Conservation (phyloP, 192 early-diverging fungal genomes). For the Backusella mclennaniae region DNA sequence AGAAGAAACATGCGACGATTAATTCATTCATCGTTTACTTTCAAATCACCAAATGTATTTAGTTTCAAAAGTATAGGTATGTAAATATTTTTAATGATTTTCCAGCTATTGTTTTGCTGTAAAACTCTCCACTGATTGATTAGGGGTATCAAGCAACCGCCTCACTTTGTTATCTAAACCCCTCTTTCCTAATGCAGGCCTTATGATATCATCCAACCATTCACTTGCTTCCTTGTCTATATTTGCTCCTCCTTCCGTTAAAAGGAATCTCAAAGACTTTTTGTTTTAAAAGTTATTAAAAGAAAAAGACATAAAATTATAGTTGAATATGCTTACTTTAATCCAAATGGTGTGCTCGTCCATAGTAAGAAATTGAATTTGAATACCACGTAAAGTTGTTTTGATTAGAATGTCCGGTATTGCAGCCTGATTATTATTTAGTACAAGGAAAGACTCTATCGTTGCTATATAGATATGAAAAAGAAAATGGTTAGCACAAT, state of each 20-base stretch:
- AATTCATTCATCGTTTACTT: no score
- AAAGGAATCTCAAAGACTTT: slow-evolving; percentile 11
- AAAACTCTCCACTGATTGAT: background rate
- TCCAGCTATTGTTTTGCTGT: background rate
- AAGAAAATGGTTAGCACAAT: background rate
- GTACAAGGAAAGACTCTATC: background rate
- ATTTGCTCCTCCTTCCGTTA: slow-evolving; percentile 78
- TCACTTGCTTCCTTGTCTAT: slow-evolving; percentile 87
- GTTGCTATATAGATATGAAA: background rate
- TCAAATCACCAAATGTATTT: no score
- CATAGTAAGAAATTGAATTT: background rate
- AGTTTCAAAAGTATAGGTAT: no score
- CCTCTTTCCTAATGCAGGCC: background rate
- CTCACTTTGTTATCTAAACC: background rate
- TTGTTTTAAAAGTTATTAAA: background rate
- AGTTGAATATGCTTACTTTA: background rate
- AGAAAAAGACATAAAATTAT: background rate
- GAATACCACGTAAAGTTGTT: background rate
- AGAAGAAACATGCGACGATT: no score
- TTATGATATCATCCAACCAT: slow-evolving; percentile 1
- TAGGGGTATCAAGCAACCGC: background rate
- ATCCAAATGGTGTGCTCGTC: background rate
- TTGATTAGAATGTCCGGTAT: background rate
- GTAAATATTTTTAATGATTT: no score
- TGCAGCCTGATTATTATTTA: background rate